Base-by-base conservation (phyloP, 768 basidiomycete species). In the Kwoniella botswanensis region DNA sequence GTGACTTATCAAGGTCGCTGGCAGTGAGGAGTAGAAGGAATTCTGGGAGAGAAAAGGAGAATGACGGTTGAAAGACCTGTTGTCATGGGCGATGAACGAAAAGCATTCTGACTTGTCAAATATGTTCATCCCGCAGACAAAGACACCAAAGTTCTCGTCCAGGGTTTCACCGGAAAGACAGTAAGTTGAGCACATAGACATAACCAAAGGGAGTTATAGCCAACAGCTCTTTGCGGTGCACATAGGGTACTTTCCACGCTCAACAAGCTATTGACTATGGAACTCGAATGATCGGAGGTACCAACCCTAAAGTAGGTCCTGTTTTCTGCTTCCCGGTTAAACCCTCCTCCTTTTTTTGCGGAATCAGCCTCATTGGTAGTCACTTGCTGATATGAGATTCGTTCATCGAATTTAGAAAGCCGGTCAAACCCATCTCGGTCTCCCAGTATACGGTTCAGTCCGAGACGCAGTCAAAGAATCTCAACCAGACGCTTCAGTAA, bases 201-300 rank as follows among this genome's bases (percentile, higher is more conserved):
- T 26, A 26, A 3, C 3, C 3, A 26, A 26, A 26, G 24, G 24
- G 24, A 26, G 24, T 26, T 26, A 1, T 1, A 26, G 24, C 24
- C 24, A 26, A 26, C 24, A 26, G 24, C 24, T 26, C 24, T 26
- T 3, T 26, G 24, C 24, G 24, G 24, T 26, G 24, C 24, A 26
- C 24, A 26, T 71, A 87, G 96, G 97, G 92, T 74, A 98, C 97
- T 77, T 99, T 99, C 88, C 97, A 99, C 87, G 89, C 90, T 71
- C 90, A 87, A 79, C 93, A 98, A 84, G 95, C 97, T 46, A 84
- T 98, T 73, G 93, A 89, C 61, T 99, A 93, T 81, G 96, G 97
- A 21, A 98, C 96, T 69, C 92, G 90, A 72, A 96, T 98, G 92
- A 93, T 99, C 68, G 97, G 97, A 68, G 97, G 97, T 72, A 94